Evolutionary conservation across 257 asterid genomes (phyloP), one percentile per base, ranked within the genome.

Genomic region (Asclepias syriaca): DNA sequence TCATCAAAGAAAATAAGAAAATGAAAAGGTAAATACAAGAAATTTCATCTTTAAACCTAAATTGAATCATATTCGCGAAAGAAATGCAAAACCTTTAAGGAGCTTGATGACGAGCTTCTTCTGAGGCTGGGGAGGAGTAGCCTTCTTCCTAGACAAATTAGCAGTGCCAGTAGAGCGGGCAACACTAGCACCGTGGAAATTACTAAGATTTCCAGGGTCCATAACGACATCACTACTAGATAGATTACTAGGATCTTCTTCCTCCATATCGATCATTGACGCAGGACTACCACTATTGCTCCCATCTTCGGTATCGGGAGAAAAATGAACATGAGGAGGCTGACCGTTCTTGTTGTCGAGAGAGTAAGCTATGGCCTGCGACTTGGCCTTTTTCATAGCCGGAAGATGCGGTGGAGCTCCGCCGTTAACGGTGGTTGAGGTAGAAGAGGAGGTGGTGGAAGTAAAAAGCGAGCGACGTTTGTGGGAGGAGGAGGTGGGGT

Each of bases 51-150:
- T 15, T 43, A 16, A 27, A 46, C 15, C 60, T 29, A n/a, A 56
- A 66, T 39, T 48, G 16, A 51, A 72, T 10, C 37, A 6, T 34
- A 34, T 37, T 60, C 74, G 70, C 60, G 37, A 8, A 6, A 0
- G 14, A 72, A 72, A 63, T 15, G 34, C 18, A 16, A 14, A 72
- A 92, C 98, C 98, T 92, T 90, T 92, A 66, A 68, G 66, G 68
- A 88, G 92, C 85, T 87, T 92, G 85, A 92, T 92, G 43, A 92
- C 96, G 27, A 92, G 89, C 75, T 85, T 92, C 75, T 92, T 92
- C 15, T 89, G 77, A 0, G 98, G 97, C 82, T 84, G 98, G 6
- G 97, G 91, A 72, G 87, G 94, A 69, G 87, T 85, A 16, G 96
- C 89, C 69, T 92, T 92, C 84, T 90, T 92, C 76, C 96, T 79